Base-by-base conservation (phyloP, 2,329 filamentous ascomycete genomes). In the Fusarium lyarnte region DNA sequence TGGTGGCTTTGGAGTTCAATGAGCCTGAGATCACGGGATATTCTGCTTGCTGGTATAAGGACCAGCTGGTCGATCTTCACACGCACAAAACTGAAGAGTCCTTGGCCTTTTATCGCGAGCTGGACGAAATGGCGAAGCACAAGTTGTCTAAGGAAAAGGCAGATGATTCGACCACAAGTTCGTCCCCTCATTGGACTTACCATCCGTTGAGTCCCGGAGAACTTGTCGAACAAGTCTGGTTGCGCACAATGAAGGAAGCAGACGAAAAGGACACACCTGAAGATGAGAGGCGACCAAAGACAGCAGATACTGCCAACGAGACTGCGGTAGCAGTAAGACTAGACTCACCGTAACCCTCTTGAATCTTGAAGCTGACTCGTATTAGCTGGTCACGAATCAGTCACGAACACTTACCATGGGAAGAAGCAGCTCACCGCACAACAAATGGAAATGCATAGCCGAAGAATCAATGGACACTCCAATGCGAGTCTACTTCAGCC, bases 191-290 rank as follows among this genome's bases (percentile, higher is more conserved):
- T 11, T 73, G 70, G 70, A 36, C 29, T 21, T 62, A 68, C 8
- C 51, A 60, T 16, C 46, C 63, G 11, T 25, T 73, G 14, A 46
- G 59, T 13, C 16, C 14, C 2, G 58, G 52, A 23, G 66, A 73
- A 33, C 29, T 25, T 11, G 43, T 74, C 25, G 46, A 63, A 16
- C 62, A 73, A 39, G 36, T 72, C 17, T 73, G 70, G 70, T 25
- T 71, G n/a, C 31, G 55, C 19, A 23, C 35, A 4, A 43, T 8
- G 19, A 45, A 63, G 5, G 33, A 41, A 19, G 8, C 33, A 19
- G 33, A 42, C 16, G 27, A 47, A 4, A 38, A 49, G 29, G 38
- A 31, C 2, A 31, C 23, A 17, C 3, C 42, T 11, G 41, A 23
- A 47, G 17, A 31, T 6, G 17, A 23, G 33, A 33, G n/a, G 3